These are phyloP conservation scores for Trapa incisa DNA, from an alignment of 345 rosid genomes.

Conservation along the genomic window DNA sequence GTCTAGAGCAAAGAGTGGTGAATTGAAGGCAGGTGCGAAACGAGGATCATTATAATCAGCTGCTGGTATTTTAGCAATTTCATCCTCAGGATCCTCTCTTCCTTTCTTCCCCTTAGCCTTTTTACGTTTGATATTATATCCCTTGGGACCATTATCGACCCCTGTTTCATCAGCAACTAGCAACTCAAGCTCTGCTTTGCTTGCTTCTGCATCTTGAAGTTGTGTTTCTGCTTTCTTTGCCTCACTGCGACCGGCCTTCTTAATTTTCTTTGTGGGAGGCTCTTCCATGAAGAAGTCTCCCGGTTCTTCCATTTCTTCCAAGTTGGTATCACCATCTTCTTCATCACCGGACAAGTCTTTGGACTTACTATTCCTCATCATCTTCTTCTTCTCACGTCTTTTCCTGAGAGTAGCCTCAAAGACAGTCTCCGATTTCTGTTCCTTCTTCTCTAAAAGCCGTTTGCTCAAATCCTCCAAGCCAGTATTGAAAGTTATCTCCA, in stretches of 20 bases:
- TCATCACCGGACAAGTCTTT: conserved; percentile 49
- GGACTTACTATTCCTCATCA: conserved; percentile 40
- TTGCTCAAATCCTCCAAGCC: conserved; percentile 86
- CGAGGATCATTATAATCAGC: conserved; percentile 50
- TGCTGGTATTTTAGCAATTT: conserved; percentile 41
- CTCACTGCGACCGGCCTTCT: conserved; percentile 18
- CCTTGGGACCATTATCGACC: conserved; percentile 42
- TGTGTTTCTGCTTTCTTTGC: conserved; percentile 17
- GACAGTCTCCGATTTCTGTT: conserved; percentile 57
- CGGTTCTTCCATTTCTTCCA: conserved; percentile 26
- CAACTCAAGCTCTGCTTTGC: conserved; percentile 76
- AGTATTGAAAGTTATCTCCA: conserved; percentile 88
- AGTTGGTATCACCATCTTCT: conserved; percentile 22
- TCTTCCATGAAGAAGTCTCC: conserved; percentile 70
- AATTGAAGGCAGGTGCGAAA: conserved; percentile 45
- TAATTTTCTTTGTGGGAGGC: conserved; percentile 34
- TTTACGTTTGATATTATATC: conserved; percentile 65
- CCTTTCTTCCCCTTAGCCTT: conserved; percentile 44
- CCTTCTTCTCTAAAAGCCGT: conserved; percentile 59
- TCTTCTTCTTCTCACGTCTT: conserved; percentile 58
- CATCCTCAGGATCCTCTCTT: conserved; percentile 36
- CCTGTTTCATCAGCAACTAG: conserved; percentile 69
- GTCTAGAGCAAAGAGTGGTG: conserved; percentile 66
- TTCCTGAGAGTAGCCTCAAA: conserved; percentile 61
- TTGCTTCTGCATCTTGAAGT: conserved; percentile 32